These are phyloP conservation scores for Magnusiomyces tetraspermus DNA, from an alignment of 1,139 yeast species.

Conservation along the genomic window DNA sequence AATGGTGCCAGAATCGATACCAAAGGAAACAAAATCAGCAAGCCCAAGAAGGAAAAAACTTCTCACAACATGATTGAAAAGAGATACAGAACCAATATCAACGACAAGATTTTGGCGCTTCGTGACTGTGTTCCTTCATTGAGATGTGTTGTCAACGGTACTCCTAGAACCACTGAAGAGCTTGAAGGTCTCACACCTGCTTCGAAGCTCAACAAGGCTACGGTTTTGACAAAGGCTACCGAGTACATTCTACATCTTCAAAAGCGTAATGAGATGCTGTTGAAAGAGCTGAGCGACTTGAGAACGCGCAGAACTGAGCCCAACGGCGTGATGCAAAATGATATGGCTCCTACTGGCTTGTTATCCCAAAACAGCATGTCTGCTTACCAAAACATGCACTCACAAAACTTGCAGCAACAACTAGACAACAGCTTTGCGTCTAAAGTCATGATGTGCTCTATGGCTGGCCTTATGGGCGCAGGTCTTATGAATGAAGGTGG, in stretches of 20 bases:
- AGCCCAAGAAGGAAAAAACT: constrained; percentile 42
- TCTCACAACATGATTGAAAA: constrained; percentile 79
- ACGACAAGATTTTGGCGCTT: constrained; percentile 59
- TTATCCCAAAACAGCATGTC: background rate
- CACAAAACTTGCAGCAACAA: constrained; percentile 16
- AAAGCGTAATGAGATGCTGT: constrained; percentile 39
- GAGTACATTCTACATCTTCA: constrained; percentile 84
- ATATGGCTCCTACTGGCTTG: constrained; percentile 18
- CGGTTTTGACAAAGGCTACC: constrained; percentile 78
- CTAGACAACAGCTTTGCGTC: constrained; percentile 17
- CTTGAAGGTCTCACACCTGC: constrained; percentile 88
- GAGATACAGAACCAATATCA: constrained; percentile 67
- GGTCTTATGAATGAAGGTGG: constrained; percentile 27
- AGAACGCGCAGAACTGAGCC: background rate
- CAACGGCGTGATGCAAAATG: background rate
- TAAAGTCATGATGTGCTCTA: constrained; percentile 32
- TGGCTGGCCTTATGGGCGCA: constrained; percentile 35
- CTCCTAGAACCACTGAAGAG: constrained; percentile 36
- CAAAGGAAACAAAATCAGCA: constrained; percentile 24
- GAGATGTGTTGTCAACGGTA: constrained; percentile 29
- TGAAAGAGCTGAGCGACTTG: background rate
- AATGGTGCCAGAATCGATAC: constrained; percentile 15
- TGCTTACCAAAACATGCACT: background rate
- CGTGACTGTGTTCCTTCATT: constrained; percentile 67
- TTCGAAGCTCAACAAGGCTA: constrained; percentile 76